Conservation (phyloP, 805 yeast species). For the Peterozyma xylosa region DNA sequence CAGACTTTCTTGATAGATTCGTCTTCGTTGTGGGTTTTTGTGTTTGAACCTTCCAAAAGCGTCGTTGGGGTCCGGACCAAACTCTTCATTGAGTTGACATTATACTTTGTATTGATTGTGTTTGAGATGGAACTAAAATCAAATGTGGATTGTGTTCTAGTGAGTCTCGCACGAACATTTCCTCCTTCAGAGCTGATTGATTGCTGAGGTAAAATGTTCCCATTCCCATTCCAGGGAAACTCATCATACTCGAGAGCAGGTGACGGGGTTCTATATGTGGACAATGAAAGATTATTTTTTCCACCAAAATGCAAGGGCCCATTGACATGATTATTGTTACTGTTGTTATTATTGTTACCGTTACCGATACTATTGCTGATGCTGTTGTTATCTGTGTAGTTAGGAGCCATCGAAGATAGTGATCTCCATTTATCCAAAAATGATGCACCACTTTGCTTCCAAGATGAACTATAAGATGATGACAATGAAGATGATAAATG, state of each 20-base stretch:
- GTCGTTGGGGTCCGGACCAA: slow-evolving; percentile 1
- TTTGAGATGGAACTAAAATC: slow-evolving; percentile 3
- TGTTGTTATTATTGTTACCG: slow-evolving; percentile 8
- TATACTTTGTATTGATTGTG: slow-evolving; percentile 1
- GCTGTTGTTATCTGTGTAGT: too few relatives aligned
- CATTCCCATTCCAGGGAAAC: slow-evolving; percentile 15
- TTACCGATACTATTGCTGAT: slow-evolving; percentile 17
- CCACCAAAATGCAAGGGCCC: background rate
- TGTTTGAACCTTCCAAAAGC: background rate
- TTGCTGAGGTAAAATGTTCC: background rate
- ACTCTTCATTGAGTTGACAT: background rate
- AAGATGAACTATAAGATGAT: slow-evolving; percentile 29
- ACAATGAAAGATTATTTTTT: background rate
- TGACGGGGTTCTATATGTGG: slow-evolving; percentile 15
- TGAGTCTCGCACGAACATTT: background rate
- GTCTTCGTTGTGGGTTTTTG: slow-evolving; percentile 6
- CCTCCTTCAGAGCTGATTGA: background rate
- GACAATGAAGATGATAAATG: slow-evolving; percentile 29
- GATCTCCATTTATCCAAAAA: slow-evolving; percentile 38
- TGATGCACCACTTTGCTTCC: slow-evolving; percentile 32
- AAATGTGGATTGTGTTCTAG: slow-evolving; percentile 2
- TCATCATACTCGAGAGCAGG: slow-evolving; percentile 20
- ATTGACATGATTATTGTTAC: background rate
- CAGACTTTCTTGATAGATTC: background rate
- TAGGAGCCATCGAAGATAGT: background rate